Evolutionary conservation across 345 rosid species (phyloP).

Genomic region (Reutealis trisperma): DNA sequence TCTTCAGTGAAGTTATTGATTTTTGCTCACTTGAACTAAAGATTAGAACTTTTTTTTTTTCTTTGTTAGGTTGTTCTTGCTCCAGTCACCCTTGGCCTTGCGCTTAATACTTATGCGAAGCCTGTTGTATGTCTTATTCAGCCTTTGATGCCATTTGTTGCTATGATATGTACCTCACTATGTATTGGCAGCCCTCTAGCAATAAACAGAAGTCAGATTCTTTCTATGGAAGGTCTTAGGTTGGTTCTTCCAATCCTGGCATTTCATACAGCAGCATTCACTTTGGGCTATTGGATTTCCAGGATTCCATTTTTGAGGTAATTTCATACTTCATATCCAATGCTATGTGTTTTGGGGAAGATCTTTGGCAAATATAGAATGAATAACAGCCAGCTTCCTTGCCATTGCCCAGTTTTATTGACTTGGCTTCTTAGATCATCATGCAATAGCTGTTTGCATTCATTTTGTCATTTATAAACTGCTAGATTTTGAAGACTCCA

Average conservation of each 20-base stretch:
- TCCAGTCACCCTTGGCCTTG: constrained; percentile 80
- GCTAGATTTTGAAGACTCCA: background rate
- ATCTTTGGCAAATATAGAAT: background rate
- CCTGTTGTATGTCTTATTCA: constrained; percentile 63
- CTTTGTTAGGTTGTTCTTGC: constrained; percentile 76
- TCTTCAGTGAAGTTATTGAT: background rate
- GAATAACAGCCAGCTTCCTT: background rate
- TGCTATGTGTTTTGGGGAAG: background rate
- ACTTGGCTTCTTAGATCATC: background rate
- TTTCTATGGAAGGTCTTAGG: constrained; percentile 64
- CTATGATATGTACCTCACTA: constrained; percentile 86
- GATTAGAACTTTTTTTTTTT: background rate
- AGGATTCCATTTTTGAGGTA: constrained; percentile 78
- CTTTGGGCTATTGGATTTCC: constrained; percentile 84
- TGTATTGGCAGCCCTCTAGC: constrained; percentile 98
- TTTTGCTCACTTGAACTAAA: constrained; percentile 6
- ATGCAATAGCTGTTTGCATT: background rate
- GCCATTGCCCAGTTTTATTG: constrained; percentile 2
- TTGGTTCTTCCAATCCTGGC: constrained; percentile 75
- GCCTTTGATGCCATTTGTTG: constrained; percentile 91
- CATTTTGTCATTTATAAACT: background rate
- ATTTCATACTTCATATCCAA: background rate
- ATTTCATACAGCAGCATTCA: constrained; percentile 76
- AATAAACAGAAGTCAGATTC: constrained; percentile 70
- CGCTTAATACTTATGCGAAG: constrained; percentile 83